A percentile compares a stretch with the other conserved stretches of the same genome.
Conservation (phyloP, 192 early-diverging fungal genomes). For the Phycomyces nitens region DNA sequence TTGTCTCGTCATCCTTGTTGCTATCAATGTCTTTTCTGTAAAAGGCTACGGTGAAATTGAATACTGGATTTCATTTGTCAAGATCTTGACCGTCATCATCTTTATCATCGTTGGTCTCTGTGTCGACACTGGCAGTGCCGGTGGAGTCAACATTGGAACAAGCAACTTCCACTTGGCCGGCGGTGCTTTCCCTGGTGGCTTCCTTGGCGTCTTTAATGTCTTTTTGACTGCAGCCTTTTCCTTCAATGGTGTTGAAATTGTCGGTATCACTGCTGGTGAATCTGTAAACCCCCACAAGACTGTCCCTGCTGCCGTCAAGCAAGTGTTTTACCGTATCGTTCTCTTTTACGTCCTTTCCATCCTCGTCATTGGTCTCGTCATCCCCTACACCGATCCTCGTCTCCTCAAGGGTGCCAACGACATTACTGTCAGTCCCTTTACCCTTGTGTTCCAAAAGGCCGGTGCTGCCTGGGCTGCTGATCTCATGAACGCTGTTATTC, state of each 20-base stretch:
- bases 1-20: constrained; percentile 55
- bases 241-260: constrained; percentile 85
- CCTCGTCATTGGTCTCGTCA: constrained; percentile 81
- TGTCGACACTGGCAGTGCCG: constrained; percentile 63
- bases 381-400: constrained; percentile 61
- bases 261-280: constrained; percentile 89
- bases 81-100: constrained; percentile 76
- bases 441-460: constrained; percentile 60
- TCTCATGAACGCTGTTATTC: constrained; percentile 70
- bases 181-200: constrained; percentile 58
- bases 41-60: constrained; percentile 81
- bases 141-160: constrained; percentile 57
- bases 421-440: constrained; percentile 64
- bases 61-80: constrained; percentile 84
- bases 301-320: constrained; percentile 66
- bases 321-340: constrained; percentile 80
- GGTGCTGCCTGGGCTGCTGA: constrained; percentile 61
- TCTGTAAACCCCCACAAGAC: constrained; percentile 79
- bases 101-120: constrained; percentile 82
- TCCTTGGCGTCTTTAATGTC: constrained; percentile 61
- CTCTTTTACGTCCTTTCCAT: constrained; percentile 84
- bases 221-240: constrained; percentile 79
- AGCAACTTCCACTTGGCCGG: constrained; percentile 59
- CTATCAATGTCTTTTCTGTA: constrained; percentile 63
- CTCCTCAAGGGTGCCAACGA: constrained; percentile 55